Conservation (phyloP, 2,329 filamentous ascomycete genomes). For the Aspergillus sp. region DNA sequence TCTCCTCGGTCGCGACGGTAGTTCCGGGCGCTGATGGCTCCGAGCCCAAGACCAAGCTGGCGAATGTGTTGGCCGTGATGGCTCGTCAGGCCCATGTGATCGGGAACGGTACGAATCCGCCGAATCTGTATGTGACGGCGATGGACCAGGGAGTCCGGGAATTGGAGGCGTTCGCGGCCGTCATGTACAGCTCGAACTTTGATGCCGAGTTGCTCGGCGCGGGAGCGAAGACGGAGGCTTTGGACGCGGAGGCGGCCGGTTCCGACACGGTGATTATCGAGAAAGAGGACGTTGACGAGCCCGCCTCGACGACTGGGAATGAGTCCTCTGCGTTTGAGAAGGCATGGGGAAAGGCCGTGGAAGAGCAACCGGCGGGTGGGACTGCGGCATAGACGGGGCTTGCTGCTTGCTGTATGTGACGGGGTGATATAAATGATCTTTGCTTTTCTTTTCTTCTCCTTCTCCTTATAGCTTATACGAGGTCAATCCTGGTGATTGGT, state of each 20-base stretch:
- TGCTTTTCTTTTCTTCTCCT: background rate
- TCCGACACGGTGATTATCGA: slow-evolving; percentile 19
- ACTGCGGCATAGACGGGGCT: slow-evolving; percentile 3
- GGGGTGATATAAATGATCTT: background rate
- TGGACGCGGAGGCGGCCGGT: slow-evolving; percentile 7
- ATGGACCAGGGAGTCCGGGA: slow-evolving; percentile 48
- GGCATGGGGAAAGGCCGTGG: slow-evolving; percentile 38
- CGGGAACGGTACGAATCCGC: slow-evolving; percentile 61
- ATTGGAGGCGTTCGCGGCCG: slow-evolving; percentile 47
- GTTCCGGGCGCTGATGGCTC: slow-evolving; percentile 28
- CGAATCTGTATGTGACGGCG: slow-evolving; percentile 44
- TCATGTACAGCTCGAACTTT: slow-evolving; percentile 50
- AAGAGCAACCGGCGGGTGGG: slow-evolving; percentile 17
- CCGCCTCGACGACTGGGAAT: slow-evolving; percentile 4
- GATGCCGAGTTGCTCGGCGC: slow-evolving; percentile 32
- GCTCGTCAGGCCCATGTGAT: slow-evolving; percentile 89
- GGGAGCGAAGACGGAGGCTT: slow-evolving; percentile 13
- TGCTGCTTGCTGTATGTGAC: too few relatives aligned
- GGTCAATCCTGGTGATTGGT: slow-evolving; percentile 1
- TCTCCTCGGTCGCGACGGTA: slow-evolving; percentile 43
- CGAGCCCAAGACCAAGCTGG: slow-evolving; percentile 67
- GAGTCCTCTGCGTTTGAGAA: slow-evolving; percentile 31
- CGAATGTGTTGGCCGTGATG: slow-evolving; percentile 84
- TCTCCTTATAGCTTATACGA: background rate
- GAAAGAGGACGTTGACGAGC: slow-evolving; percentile 11